Base-by-base conservation (phyloP, 331 rosid species). In the Malus hybrid region DNA sequence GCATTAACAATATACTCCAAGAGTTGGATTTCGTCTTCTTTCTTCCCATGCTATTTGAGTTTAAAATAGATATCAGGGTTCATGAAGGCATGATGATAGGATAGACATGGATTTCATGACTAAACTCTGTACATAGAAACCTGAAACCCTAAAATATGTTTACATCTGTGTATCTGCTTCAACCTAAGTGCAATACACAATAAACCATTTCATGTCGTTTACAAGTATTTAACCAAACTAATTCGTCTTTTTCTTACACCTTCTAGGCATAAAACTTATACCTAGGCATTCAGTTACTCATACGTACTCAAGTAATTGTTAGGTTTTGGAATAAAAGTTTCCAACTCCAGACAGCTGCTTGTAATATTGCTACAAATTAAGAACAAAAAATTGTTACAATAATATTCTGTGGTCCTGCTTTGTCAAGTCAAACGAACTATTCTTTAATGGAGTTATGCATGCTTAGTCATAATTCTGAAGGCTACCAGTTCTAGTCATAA, bases 401-500 rank as follows among this genome's bases (percentile, higher is more conserved):
- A 69, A 76, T 71, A 71, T 79, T 78, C 79, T 71, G 72, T 39
- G 74, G 75, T 72, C 75, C 75, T 81, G 68, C 63, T 72, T 44
- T 10, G 57, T 56, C 70, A 79, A 85, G 69, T 79, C 80, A 59
- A 75, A 75, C 75, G 71, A 84, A 78, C 81, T 75, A 72, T 81
- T 46, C 71, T 80, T 78, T 78, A 65, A 80, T 73, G 84, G 80
- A 81, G 78, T 84, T 81, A 63, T 80, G 81, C 48, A 39, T 46
- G 16, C 16, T 46, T 46, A 46, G 6, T 14, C 18, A 13, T 39
- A 39, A 39, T 39, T 39, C 44, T 39, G 50, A 20, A 34, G 24
- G 60, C 16, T 72, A 20, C 15, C 14, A 72, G 36, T 63, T 57
- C 10, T 57, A 33, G 64, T 32, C 12, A 12, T 36, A 46, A 59